These are phyloP conservation scores for Alternaria sp. DNA, from an alignment of 2,329 filamentous ascomycete species.

Conservation along the genomic window DNA sequence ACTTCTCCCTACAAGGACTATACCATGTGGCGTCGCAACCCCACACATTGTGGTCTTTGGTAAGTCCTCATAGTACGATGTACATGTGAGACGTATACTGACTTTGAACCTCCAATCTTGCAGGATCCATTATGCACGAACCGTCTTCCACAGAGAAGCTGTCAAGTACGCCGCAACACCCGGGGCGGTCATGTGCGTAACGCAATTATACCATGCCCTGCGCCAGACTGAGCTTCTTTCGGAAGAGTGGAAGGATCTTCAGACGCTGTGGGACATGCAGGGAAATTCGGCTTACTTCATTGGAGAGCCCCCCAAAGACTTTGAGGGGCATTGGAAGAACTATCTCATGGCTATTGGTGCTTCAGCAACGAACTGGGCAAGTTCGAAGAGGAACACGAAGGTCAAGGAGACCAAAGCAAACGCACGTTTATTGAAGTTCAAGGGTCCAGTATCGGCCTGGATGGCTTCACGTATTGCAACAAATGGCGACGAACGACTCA, in stretches of 20 bases:
- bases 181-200: neutral
- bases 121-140: neutral
- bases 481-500: neutral
- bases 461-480: neutral
- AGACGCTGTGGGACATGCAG: neutral
- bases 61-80: rapidly evolving
- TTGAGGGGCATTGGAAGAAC: neutral
- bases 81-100: neutral
- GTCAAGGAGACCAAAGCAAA: neutral
- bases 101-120: rapidly evolving
- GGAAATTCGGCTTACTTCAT: neutral
- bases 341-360: neutral
- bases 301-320: neutral
- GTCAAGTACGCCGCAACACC: neutral
- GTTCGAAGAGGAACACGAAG: neutral
- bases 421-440: neutral
- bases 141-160: neutral
- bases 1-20: neutral
- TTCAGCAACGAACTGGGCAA: neutral
- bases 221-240: neutral
- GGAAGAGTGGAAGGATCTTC: neutral
- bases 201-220: neutral
- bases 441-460: neutral
- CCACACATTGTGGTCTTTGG: neutral
- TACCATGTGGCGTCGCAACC: neutral